Base-by-base conservation (phyloP, 1,139 yeast species). In the Diutina sp. region DNA sequence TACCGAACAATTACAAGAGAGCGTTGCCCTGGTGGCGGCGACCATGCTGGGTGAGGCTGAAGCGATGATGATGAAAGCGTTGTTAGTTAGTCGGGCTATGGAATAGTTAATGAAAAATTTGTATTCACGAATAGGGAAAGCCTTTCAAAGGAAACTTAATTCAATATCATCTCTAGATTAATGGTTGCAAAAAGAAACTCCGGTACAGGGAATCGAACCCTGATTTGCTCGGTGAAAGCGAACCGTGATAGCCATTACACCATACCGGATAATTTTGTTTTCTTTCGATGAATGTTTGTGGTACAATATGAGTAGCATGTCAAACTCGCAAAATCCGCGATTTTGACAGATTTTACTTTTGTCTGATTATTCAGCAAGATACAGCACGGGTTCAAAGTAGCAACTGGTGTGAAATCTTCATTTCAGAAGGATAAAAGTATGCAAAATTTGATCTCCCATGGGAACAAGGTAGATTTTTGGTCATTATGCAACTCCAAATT, bases 181-280 rank as follows among this genome's bases (percentile, higher is more conserved):
- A 21, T 4, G 25, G 4, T 21, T 3, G 25, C 44, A 59, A 60
- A 61, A 58, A 47, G 21, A 53, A 57, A 55, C 72, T 73, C 77
- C 77, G 77, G 72, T 66, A 69, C 77, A 71, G 78, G 76, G 78
- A 73, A 71, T 73, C 74, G 78, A 73, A 73, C 78, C 76, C 78
- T 72, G 77, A 72, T 73, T 69, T 67, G 64, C 63, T 58, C 69
- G 64, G 64, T 64, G 69, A 66, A 67, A 66, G 69, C 63, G 68
- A 58, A 61, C 63, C 58, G 69, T 66, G 69, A 59, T 66, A 65
- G 67, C 69, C 69, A 59, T 64, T 66, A 66, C 69, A 66, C 69
- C 60, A 66, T 64, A 64, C 65, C 69, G 69, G 69, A 66, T n/a
- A 3, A 11, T 9, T 5, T 35, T 11, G 3, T n/a, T n/a, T n/a